These are phyloP conservation scores for Marsdenia floribunda DNA, from an alignment of 257 asterid genomes.

Conservation along the genomic window DNA sequence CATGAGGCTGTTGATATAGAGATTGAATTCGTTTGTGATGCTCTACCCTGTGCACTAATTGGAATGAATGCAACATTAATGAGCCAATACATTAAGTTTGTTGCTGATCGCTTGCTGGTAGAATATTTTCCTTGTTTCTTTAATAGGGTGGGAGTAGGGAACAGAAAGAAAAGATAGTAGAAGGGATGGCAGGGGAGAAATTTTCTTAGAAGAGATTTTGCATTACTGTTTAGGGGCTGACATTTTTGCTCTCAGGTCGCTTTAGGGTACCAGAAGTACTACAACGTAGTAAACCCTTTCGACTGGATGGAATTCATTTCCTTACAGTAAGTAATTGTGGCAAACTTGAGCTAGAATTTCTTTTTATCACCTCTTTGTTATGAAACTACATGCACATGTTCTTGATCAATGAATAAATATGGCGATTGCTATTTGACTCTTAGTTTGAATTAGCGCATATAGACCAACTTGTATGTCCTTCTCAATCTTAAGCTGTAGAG, in stretches of 20 bases:
- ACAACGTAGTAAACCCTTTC: slow-evolving; percentile 62
- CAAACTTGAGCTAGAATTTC: background rate
- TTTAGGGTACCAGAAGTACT: slow-evolving; percentile 51
- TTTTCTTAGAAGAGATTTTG: background rate
- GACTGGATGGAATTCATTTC: slow-evolving; percentile 89
- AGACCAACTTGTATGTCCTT: background rate
- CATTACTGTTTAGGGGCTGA: background rate
- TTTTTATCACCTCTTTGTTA: background rate
- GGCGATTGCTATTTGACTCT: too few species aligned
- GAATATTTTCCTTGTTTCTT: slow-evolving; percentile 12
- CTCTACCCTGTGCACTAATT: slow-evolving; percentile 79
- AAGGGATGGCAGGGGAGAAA: background rate
- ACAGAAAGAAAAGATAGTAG: background rate
- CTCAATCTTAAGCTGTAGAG: too few species aligned
- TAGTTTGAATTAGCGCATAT: background rate
- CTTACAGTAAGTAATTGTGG: slow-evolving; percentile 49
- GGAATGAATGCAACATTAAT: slow-evolving; percentile 66
- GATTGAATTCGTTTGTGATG: slow-evolving; percentile 66
- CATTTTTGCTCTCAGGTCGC: slow-evolving; percentile 41
- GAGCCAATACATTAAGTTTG: slow-evolving; percentile 69
- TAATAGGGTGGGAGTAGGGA: background rate
- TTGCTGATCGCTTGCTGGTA: slow-evolving; percentile 74
- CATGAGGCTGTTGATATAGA: slow-evolving; percentile 82
- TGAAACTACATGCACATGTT: background rate
- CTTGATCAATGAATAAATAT: background rate